phyloP scores from a whole-genome alignment of 768 basidiomycete species.

The Mycena belliarum region DNA sequence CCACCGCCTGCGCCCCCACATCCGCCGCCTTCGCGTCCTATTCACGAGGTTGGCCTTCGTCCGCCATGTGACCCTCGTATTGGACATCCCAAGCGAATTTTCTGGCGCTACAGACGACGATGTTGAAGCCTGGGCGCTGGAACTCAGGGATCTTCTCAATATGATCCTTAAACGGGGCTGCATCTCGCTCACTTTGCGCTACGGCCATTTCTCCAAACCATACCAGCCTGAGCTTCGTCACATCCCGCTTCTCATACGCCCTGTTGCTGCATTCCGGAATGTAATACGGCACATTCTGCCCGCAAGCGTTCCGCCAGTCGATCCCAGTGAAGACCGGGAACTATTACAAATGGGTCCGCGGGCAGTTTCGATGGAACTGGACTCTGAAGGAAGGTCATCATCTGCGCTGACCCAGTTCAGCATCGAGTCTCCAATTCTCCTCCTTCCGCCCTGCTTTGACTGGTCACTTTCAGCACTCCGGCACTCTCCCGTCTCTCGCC shows the following conservation, averaged over 20 bases:
- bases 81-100: neutral
- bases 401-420: constrained; percentile 10
- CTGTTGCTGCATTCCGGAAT: constrained; percentile 11
- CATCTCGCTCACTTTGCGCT: constrained; percentile 13
- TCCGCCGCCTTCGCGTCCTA: constrained; percentile 7
- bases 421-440: constrained; percentile 12
- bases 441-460: constrained; percentile 15
- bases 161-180: constrained; percentile 16
- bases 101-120: neutral
- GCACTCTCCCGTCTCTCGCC: constrained; percentile 11
- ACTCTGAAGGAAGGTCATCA: neutral
- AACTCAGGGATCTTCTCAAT: constrained; percentile 15
- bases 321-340: neutral
- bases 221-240: constrained; percentile 3
- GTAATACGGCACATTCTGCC: constrained; percentile 3
- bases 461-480: constrained; percentile 17
- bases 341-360: neutral
- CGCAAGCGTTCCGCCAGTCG: neutral
- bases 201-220: constrained; percentile 10
- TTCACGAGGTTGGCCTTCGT: constrained; percentile 14
- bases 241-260: neutral
- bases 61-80: constrained; percentile 5
- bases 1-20: constrained; percentile 4
- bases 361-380: constrained; percentile 8
- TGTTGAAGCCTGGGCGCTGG: constrained; percentile 2